phyloP scores from a whole-genome alignment of 495 filamentous ascomycete genomes.

The Xylaria sp. region DNA sequence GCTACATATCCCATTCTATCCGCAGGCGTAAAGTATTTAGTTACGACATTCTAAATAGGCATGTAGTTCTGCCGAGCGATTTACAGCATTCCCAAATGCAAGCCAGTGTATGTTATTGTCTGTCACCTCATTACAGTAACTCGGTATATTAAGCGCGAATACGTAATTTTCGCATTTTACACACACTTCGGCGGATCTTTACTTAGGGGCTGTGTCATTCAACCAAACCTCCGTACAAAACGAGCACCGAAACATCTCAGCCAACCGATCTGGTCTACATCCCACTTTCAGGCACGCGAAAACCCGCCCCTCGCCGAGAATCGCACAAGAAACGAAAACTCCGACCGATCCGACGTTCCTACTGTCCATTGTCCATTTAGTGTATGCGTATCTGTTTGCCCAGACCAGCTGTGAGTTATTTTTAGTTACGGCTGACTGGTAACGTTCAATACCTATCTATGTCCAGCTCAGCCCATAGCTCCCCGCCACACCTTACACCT shows the following conservation, averaged over 20 bases:
- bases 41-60: not conserved
- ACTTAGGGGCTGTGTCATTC: not conserved
- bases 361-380: not conserved
- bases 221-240: not conserved
- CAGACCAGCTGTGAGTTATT: conserved; percentile 1
- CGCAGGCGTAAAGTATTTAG: too few species aligned
- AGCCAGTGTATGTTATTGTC: not conserved
- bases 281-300: conserved; percentile 14
- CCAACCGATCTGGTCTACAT: not conserved
- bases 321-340: not conserved
- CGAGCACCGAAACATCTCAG: not conserved
- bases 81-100: not conserved
- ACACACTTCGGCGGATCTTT: not conserved
- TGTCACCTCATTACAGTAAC: not conserved
- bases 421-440: not conserved
- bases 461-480: not conserved
- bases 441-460: not conserved
- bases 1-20: too few species aligned
- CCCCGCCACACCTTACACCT: not conserved
- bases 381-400: not conserved
- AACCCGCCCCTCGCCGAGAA: not conserved
- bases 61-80: not conserved
- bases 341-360: not conserved
- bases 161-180: not conserved
- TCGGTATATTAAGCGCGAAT: not conserved